Base-by-base conservation (phyloP, 139 green algal genomes). In the Chlamydomonas sp. region DNA sequence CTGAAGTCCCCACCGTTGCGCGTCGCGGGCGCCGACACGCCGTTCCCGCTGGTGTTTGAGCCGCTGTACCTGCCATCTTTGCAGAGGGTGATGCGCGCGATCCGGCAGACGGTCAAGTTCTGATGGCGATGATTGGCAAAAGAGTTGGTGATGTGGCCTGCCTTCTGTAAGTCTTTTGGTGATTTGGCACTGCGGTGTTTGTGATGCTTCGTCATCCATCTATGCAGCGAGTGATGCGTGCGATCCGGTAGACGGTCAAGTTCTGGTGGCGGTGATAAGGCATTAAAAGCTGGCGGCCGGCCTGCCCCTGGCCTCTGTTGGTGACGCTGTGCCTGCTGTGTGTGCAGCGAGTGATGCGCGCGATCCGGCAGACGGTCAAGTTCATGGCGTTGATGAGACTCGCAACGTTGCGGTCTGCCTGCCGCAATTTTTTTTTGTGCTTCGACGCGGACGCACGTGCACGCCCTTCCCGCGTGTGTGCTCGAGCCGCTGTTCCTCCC, bases 21-120 rank as follows among this genome's bases (percentile, higher is more conserved):
- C 3, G 85, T 97, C 6, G 90, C 83, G 59, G 92, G 92, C 34
- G 79, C 84, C 26, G 92, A 97, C 81, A 97, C 87, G 1, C 92
- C 92, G 24, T 97, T 97, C 70, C 92, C 92, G 1, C 76, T 95
- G 8, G 76, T 95, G 22, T 86, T 75, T 64, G 86, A 95, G 78
- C 74, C 81, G 16, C 35, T 90, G 29, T 96, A 95, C 72, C 62
- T 95, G 68, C 90, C 91, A 16, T 81, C 80, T 4, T 75, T 76
- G 36, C 60, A 71, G 24, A 74, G 79, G 2, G 65, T 95, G 22
- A 47, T 79, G n/a, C 79, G 90, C 5, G 85, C 79, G 8, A 78
- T 95, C 20, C 49, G 63, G 8, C 2, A 48, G n/a, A 65, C 72
- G 6, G 73, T 82, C 13, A 50, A 37, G 0, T 89, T 72, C 48